Percentiles rank a stretch among this genome's conserved stretches.
Evolutionary conservation across 345 rosid species (phyloP).

Genomic region (Microcos paniculata): DNA sequence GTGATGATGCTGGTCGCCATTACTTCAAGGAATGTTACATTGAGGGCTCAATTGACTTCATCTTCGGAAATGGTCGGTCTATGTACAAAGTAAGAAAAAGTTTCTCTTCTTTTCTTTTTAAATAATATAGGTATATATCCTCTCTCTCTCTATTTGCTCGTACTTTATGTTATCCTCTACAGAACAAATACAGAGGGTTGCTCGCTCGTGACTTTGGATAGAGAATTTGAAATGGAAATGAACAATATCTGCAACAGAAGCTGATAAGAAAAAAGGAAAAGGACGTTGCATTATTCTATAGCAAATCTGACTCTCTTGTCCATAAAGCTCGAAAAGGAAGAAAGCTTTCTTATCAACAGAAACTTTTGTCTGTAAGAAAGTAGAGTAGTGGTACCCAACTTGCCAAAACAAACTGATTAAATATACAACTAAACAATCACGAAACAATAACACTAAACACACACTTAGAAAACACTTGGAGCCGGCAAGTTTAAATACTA

Average conservation of each 20-base stretch:
- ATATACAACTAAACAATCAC: not conserved
- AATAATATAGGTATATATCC: not conserved
- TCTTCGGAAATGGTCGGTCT: slow-evolving; percentile 93
- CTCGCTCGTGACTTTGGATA: slow-evolving; percentile 6
- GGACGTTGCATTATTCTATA: slow-evolving; percentile 17
- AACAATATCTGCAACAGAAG: not conserved
- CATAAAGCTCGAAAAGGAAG: slow-evolving; percentile 1
- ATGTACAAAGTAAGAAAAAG: slow-evolving; percentile 67
- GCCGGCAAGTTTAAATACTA: not conserved
- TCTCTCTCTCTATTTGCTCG: not conserved
- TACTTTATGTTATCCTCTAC: not conserved
- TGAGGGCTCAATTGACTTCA: slow-evolving; percentile 93
- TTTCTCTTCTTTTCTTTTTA: not conserved
- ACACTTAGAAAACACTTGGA: not conserved
- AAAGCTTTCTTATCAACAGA: slow-evolving; percentile 2
- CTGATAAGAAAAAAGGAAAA: slow-evolving; percentile 13
- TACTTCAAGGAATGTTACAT: slow-evolving; percentile 91
- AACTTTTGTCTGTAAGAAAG: slow-evolving; percentile 19
- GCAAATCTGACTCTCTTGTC: not conserved
- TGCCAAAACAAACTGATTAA: not conserved
- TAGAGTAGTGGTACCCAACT: slow-evolving; percentile 20
- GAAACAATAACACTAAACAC: not conserved
- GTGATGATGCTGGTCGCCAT: slow-evolving; percentile 93
- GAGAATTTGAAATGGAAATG: slow-evolving; percentile 1
- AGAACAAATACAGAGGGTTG: not conserved